Evolutionary conservation across 331 rosid genomes (phyloP).

Genomic region (Rosa hybrid): DNA sequence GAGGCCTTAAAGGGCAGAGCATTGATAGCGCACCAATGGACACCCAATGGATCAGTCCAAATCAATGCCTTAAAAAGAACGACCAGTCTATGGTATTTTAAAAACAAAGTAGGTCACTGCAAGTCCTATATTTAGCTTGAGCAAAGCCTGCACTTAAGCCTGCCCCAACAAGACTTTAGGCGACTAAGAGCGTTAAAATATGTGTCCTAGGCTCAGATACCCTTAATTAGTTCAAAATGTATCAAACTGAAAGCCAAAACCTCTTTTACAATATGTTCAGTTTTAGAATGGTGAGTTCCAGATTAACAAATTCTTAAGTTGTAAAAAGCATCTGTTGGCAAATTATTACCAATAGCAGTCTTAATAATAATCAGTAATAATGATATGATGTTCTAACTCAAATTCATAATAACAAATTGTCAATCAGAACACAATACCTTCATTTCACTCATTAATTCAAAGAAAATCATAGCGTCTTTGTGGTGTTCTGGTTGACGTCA

Average conservation of each 20-base stretch:
- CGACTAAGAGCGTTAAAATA: not conserved
- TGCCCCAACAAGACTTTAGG: not conserved
- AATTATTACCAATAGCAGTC: not conserved
- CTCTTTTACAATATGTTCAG: not conserved
- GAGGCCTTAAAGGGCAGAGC: not conserved
- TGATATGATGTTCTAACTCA: not conserved
- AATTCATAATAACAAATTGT: not conserved
- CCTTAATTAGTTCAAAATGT: not conserved
- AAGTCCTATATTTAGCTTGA: not conserved
- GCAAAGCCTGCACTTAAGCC: not conserved
- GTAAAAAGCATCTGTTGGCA: not conserved
- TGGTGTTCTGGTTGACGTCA: not conserved
- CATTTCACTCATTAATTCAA: not conserved
- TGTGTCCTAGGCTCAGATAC: not conserved
- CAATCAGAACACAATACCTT: not conserved
- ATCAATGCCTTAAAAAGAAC: not conserved
- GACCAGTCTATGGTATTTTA: not conserved
- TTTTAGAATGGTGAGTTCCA: not conserved
- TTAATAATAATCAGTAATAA: not conserved
- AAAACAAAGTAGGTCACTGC: not conserved
- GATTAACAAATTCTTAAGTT: not conserved
- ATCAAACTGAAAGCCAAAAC: not conserved
- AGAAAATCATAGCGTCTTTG: not conserved
- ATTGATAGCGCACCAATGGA: not conserved
- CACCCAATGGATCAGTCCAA: not conserved